These are phyloP conservation scores for Fomitopsis pulvina DNA, from an alignment of 768 basidiomycete genomes.

Conservation along the genomic window DNA sequence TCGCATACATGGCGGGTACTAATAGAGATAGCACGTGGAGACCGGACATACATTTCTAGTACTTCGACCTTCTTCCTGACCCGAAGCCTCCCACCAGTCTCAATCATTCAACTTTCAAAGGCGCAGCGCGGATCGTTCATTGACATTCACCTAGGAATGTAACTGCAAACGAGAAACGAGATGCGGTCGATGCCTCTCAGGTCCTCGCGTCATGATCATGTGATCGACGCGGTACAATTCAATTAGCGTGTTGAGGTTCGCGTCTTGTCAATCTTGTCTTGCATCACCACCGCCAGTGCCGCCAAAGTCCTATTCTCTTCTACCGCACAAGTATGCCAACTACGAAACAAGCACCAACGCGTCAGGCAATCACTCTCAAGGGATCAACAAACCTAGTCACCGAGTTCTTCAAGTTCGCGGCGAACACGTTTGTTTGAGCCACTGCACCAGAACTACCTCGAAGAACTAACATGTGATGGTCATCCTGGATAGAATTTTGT, in stretches of 20 bases:
- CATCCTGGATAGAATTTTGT: constrained; percentile 68
- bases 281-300: background rate
- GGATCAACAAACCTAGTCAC: constrained; percentile 91
- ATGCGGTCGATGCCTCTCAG: background rate
- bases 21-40: too few relatives aligned
- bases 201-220: background rate
- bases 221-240: background rate
- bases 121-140: too few relatives aligned
- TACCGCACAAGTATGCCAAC: constrained; percentile 1
- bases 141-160: too few relatives aligned
- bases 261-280: too few relatives aligned
- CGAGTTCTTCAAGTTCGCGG: constrained; percentile 99
- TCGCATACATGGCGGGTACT: too few relatives aligned
- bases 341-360: constrained; percentile 41
- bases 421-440: constrained; percentile 70
- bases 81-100: too few relatives aligned
- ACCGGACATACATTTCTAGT: too few relatives aligned
- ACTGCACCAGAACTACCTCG: background rate
- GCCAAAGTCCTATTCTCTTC: background rate
- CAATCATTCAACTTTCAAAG: too few relatives aligned
- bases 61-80: too few relatives aligned
- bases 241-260: background rate
- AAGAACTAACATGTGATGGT: background rate
- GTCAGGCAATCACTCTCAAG: constrained; percentile 88
- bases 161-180: too few relatives aligned